Evolutionary conservation across 257 asterid species (phyloP).

Genomic region (Haberlea rhodopensis): DNA sequence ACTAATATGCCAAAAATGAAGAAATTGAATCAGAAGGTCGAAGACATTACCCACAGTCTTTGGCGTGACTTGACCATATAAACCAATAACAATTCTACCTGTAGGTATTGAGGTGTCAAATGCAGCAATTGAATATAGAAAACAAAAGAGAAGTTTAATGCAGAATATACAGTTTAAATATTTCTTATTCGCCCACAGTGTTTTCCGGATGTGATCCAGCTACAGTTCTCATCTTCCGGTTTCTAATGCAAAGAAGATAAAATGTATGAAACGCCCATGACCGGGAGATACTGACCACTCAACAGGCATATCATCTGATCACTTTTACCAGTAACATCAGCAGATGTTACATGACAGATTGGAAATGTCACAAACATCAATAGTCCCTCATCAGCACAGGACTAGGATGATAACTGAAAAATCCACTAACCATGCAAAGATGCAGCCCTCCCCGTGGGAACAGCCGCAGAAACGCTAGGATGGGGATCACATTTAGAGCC

Average conservation of each 20-base stretch:
- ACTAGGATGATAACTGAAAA: too few species aligned
- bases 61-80: constrained; percentile 87
- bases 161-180: neutral
- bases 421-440: too few species aligned
- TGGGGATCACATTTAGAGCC: neutral
- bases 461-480: too few species aligned
- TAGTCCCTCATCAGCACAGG: neutral
- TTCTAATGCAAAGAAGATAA: neutral
- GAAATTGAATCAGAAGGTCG: constrained; percentile 19
- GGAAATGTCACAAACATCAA: neutral
- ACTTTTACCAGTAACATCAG: neutral
- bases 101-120: constrained; percentile 32
- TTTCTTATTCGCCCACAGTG: neutral
- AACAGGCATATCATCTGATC: neutral
- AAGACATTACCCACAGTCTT: constrained; percentile 77
- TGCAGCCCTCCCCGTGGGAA: too few species aligned
- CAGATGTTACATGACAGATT: neutral
- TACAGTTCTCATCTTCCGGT: constrained; percentile 4
- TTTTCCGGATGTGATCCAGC: neutral
- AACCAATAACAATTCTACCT: constrained; percentile 90
- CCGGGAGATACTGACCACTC: neutral
- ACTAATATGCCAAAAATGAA: constrained; percentile 4
- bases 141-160: neutral
- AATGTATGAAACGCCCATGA: neutral
- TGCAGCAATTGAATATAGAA: constrained; percentile 13